Evolutionary conservation across 495 filamentous ascomycete species (phyloP).

Genomic region (Cetradonia linearis): DNA sequence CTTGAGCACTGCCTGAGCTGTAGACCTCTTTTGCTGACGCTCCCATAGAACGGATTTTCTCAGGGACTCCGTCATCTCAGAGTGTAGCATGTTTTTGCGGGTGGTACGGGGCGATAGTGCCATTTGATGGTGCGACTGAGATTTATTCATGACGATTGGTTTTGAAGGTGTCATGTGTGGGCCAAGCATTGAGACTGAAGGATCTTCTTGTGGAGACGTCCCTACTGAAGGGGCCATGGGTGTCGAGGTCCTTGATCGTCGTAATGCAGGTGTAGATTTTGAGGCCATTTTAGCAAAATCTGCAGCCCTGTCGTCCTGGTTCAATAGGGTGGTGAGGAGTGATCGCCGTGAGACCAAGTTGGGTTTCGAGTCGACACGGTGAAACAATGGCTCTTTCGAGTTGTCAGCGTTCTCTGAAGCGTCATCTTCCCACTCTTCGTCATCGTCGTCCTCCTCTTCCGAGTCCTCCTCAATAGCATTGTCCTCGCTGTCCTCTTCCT

Average conservation of each 20-base stretch:
- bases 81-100: conserved; percentile 90
- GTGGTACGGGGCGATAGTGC: conserved; percentile 83
- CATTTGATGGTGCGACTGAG: conserved; percentile 52
- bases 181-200: conserved; percentile 60
- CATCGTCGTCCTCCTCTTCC: conserved; percentile 48
- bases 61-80: conserved; percentile 77
- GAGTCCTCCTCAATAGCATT: conserved; percentile 84
- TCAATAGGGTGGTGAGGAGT: conserved; percentile 80
- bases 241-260: conserved; percentile 61
- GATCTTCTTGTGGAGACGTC: conserved; percentile 63
- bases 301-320: conserved; percentile 58
- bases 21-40: conserved; percentile 80
- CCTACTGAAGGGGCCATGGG: conserved; percentile 65
- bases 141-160: conserved; percentile 73
- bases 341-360: conserved; percentile 80
- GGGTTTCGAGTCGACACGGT: conserved; percentile 78
- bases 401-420: conserved; percentile 79
- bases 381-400: conserved; percentile 67
- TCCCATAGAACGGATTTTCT: conserved; percentile 75
- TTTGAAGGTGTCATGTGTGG: conserved; percentile 68
- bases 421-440: conserved; percentile 70
- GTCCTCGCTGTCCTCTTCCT: conserved; percentile 60
- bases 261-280: conserved; percentile 72
- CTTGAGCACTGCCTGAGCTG: conserved; percentile 79
- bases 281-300: conserved; percentile 57